Base-by-base conservation (phyloP, 2,329 filamentous ascomycete genomes). In the Colletotrichum tabaci region DNA sequence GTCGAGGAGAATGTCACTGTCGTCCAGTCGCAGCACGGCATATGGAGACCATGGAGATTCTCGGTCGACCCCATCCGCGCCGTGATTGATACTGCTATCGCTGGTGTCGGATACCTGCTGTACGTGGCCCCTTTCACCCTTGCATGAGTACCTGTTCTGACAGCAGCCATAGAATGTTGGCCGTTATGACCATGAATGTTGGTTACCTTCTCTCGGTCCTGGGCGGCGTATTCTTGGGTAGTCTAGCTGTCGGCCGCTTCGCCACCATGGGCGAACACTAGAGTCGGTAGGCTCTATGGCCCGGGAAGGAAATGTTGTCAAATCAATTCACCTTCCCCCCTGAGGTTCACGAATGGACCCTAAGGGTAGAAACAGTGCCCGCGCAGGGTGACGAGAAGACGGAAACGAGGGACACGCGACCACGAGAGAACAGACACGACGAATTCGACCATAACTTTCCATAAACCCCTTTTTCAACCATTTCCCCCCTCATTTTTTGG, bases 171-270 rank as follows among this genome's bases (percentile, higher is more conserved):
- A 98, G 95, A 71, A 98, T 98, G 95, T 84, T 98, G 83, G 94
- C 93, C 16, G 93, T 97, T 79, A 98, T 96, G 94, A 95, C 93
- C 1, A 90, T 94, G 85, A 96, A 96, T 76, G 88, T 96, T 18
- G 94, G 94, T 15, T 96, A 96, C 80, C 96, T 96, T 80, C 82
- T 94, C 66, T 95, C 93, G 0, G 88, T 95, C n/a, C 86, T 96
- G 8, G 91, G 87, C 1, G 94, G 94, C 46, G 89, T 93, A 2
- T 98, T 98, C 78, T 79, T 97, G n/a, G 96, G 96, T 30, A 96
- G 96, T 80, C 83, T 98, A 53, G 88, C 90, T 0, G 88, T 96
- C 72, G 94, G 95, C 40, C 89, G 95, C 74, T 96, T 91, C 76
- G 85, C 84, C 38, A 78, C 84, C 55, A 75, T 83, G 26, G 81